Evolutionary conservation across 345 rosid genomes (phyloP).

Genomic region (Sisymbrium altissimum): DNA sequence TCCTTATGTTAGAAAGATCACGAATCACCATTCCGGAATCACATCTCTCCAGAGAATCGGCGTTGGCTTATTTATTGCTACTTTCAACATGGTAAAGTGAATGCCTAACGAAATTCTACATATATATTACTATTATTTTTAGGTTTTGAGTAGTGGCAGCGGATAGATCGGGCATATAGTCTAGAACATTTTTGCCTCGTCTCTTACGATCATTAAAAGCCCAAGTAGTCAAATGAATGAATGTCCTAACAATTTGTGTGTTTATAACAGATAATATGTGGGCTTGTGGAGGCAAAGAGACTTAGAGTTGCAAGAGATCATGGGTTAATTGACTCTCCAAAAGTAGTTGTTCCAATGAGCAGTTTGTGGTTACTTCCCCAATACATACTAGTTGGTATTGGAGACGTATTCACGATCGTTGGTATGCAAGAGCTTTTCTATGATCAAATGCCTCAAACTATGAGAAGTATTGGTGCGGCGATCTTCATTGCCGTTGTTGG

Average conservation of each 20-base stretch:
- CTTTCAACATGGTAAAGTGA: conserved; percentile 46
- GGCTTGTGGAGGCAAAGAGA: conserved; percentile 60
- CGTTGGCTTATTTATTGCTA: conserved; percentile 59
- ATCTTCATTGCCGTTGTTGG: conserved; percentile 60
- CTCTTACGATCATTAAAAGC: too few species aligned
- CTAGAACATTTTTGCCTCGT: too few species aligned
- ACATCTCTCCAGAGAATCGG: conserved; percentile 82
- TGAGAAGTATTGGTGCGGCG: conserved; percentile 93
- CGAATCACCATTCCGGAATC: conserved; percentile 68
- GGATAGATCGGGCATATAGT: background rate
- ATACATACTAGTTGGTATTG: conserved; percentile 52
- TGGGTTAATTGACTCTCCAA: conserved; percentile 52
- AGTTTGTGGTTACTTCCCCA: conserved; percentile 90
- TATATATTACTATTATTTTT: background rate
- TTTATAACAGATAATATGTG: conserved; percentile 42
- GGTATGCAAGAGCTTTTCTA: conserved; percentile 89
- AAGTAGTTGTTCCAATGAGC: conserved; percentile 58
- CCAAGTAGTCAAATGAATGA: background rate
- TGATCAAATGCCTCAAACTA: conserved; percentile 73
- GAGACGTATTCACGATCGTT: conserved; percentile 67
- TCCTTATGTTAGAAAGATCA: conserved; percentile 52
- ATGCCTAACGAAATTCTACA: background rate
- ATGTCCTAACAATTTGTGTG: background rate
- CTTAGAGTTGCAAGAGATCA: conserved; percentile 48
- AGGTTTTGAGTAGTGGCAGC: background rate